Evolutionary conservation across 2,329 filamentous ascomycete species (phyloP), one percentile per base, ranked within the genome.

Genomic region (Chaetoscypha palmicola): DNA sequence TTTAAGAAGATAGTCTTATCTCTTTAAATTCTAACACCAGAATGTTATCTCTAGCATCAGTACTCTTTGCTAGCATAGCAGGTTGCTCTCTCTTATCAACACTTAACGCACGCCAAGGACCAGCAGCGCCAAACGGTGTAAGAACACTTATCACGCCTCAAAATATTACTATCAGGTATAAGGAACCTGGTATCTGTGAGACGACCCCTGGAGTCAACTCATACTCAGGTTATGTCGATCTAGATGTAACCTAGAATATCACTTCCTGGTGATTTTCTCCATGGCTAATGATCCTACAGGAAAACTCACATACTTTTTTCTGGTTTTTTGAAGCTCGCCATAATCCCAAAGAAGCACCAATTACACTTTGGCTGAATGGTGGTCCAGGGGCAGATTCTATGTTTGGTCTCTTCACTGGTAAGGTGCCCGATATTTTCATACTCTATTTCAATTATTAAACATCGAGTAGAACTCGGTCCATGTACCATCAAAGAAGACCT

Each of bases 281-380:
- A 5, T 16, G 8, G 31, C 9, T 24, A 11, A 19, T 9, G 12
- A 41, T 16, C 28, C 26, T 19, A 33, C 58, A 67, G 35, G 73
- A 66, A 49, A 63, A 68, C 66, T 69, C 44, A 69, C 58, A 70
- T 40, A 64, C 64, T 1, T 69, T 66, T 51, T 66, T 65, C 54
- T 73, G 69, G 68, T 73, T 72, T 57, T 73, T 74, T 52, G 71
- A 74, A 48, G 66, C 71, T 5, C 63, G 71, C 39, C 64, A 68
- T 28, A 62, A 72, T 43, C 69, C 71, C 3, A 52, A 60, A 3
- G 60, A 66, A 4, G 70, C 71, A 16, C 70, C 70, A 0, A 55
- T 74, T 32, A 74, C 71, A 0, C 57, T 74, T 2, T 76, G 72
- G 72, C 60, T 76, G 40, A 75, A 74, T 45, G 73, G 73, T 16